Evolutionary conservation across 768 basidiomycete genomes (phyloP).

Genomic region (Lactarius quietus): DNA sequence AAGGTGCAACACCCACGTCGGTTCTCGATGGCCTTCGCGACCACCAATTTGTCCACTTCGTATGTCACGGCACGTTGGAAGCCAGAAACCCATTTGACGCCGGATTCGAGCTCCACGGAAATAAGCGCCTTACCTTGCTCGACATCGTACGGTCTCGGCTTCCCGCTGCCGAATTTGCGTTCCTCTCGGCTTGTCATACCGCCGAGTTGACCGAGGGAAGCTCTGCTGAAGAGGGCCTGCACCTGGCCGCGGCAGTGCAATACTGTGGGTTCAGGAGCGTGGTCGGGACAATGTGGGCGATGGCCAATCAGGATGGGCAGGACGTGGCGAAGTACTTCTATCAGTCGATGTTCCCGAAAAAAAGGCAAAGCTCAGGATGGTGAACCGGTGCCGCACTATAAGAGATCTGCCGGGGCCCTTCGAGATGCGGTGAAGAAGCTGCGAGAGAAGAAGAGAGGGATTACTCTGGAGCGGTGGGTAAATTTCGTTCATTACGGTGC

Average conservation of each 20-base stretch:
- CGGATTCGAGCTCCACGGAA: background rate
- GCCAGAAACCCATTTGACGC: background rate
- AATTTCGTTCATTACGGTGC: conserved; percentile 4
- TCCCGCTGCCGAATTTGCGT: background rate
- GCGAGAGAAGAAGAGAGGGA: background rate
- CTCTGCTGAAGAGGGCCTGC: background rate
- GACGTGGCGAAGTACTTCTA: background rate
- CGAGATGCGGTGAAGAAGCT: background rate
- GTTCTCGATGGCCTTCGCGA: background rate
- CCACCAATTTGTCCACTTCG: background rate
- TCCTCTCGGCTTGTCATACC: background rate
- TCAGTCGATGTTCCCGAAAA: background rate
- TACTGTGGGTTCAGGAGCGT: background rate
- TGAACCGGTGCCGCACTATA: background rate
- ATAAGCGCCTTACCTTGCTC: background rate
- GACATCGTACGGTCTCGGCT: background rate
- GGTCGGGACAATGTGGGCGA: background rate
- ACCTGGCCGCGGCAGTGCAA: too few species aligned
- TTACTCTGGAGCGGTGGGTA: background rate
- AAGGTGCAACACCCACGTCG: background rate
- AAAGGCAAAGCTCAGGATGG: background rate
- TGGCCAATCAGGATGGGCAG: background rate
- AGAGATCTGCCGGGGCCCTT: background rate
- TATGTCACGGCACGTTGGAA: background rate
- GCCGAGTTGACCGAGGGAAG: background rate